Percentiles rank a stretch among this genome's conserved stretches.
These are phyloP conservation scores for Tricholoma flavovirens DNA, from an alignment of 768 basidiomycete genomes.

Conservation along the genomic window DNA sequence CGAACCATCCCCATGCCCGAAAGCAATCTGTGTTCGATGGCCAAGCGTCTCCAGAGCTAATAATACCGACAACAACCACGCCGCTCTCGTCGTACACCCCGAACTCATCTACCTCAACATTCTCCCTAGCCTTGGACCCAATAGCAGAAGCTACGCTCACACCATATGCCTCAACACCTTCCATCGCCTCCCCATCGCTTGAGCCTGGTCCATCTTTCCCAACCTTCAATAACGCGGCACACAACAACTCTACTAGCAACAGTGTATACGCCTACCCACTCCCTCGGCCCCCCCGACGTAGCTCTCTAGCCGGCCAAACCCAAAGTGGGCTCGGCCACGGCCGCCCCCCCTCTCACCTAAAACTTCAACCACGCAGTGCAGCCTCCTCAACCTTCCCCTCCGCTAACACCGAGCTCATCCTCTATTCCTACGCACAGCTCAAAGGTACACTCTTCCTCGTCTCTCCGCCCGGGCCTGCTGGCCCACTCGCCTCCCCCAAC, in stretches of 20 bases:
- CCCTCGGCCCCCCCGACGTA: conserved; percentile 24
- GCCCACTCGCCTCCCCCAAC: conserved; percentile 21
- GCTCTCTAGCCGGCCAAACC: conserved; percentile 15
- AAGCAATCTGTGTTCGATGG: conserved; percentile 66
- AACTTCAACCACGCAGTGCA: conserved; percentile 30
- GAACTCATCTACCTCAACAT: conserved; percentile 41
- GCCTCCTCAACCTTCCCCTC: conserved; percentile 41
- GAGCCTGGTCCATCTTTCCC: conserved; percentile 27
- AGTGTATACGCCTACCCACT: conserved; percentile 31
- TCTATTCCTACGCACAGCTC: conserved; percentile 84
- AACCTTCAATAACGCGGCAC: conserved; percentile 10
- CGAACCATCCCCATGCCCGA: conserved; percentile 72
- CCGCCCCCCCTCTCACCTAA: conserved; percentile 29
- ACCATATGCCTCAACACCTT: conserved; percentile 31
- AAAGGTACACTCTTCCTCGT: conserved; percentile 58
- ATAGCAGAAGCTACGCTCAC: conserved; percentile 34
- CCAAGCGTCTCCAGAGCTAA: conserved; percentile 28
- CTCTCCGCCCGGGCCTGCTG: conserved; percentile 10
- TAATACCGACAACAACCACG: conserved; percentile 24
- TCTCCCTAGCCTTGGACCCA: conserved; percentile 43
- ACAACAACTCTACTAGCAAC: conserved; percentile 23
- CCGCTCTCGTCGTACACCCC: conserved; percentile 26
- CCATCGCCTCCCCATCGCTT: conserved; percentile 31
- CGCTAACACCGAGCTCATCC: conserved; percentile 58
- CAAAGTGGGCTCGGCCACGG: conserved; percentile 51